phyloP scores from a whole-genome alignment of 2,329 filamentous ascomycete species.

The Botrytis sinoallii region DNA sequence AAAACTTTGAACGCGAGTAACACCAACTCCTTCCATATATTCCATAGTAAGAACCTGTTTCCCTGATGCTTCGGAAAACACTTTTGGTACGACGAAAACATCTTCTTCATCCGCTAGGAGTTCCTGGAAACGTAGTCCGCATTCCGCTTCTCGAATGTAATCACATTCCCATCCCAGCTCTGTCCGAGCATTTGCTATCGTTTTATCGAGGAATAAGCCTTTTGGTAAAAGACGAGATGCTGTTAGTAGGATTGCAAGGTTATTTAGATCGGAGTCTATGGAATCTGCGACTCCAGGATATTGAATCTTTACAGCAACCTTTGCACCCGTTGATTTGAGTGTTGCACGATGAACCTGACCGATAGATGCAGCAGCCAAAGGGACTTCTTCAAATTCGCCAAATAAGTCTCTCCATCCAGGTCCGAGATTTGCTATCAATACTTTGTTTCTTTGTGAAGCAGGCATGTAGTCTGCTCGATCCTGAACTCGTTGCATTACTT shows the following conservation, averaged over 20 bases:
- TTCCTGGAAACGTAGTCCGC: slow-evolving; percentile 69
- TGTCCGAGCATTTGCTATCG: slow-evolving; percentile 87
- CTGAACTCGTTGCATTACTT: slow-evolving; percentile 90
- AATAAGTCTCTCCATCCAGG: slow-evolving; percentile 82
- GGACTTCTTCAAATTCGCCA: slow-evolving; percentile 79
- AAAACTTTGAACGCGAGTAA: slow-evolving; percentile 75
- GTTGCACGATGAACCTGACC: slow-evolving; percentile 90
- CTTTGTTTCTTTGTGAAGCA: slow-evolving; percentile 82
- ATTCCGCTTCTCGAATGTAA: slow-evolving; percentile 84
- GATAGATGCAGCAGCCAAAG: slow-evolving; percentile 93
- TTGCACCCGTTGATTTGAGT: slow-evolving; percentile 68
- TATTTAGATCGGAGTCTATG: slow-evolving; percentile 94
- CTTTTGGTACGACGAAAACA: slow-evolving; percentile 74
- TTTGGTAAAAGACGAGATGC: slow-evolving; percentile 87
- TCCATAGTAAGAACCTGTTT: slow-evolving; percentile 90
- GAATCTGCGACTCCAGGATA: slow-evolving; percentile 95
- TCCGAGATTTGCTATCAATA: slow-evolving; percentile 76
- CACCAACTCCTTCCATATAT: slow-evolving; percentile 79
- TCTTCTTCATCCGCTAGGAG: slow-evolving; percentile 73
- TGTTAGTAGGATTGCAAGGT: slow-evolving; percentile 84
- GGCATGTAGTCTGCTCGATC: slow-evolving; percentile 99
- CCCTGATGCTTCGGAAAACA: slow-evolving; percentile 76
- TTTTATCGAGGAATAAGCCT: slow-evolving; percentile 92
- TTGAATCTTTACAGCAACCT: slow-evolving; percentile 93
- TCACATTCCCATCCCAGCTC: slow-evolving; percentile 98